These are phyloP conservation scores for Keithomyces neogunnii DNA, from an alignment of 2,329 filamentous ascomycete species.

Conservation along the genomic window DNA sequence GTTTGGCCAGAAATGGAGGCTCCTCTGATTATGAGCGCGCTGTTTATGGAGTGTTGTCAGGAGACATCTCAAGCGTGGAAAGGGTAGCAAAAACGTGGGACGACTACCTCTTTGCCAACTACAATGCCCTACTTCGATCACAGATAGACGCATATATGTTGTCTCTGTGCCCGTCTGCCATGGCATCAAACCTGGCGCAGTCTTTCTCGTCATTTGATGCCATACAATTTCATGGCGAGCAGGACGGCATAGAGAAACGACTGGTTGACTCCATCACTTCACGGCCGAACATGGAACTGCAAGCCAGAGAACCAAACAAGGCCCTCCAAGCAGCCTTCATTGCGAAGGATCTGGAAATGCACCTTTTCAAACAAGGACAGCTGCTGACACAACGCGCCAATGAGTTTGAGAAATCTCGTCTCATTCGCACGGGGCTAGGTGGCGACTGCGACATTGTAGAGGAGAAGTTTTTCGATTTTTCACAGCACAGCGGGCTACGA, in stretches of 20 bases:
- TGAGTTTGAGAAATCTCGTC: slow-evolving; percentile 15
- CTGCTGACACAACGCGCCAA: slow-evolving; percentile 19
- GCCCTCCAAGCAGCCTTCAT: slow-evolving; percentile 70
- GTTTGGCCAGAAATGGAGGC: slow-evolving; percentile 58
- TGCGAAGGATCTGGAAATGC: slow-evolving; percentile 48
- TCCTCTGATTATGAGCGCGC: slow-evolving; percentile 75
- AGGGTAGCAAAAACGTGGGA: slow-evolving; percentile 74
- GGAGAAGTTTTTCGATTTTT: slow-evolving; percentile 42
- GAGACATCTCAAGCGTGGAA: slow-evolving; percentile 71
- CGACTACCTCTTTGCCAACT: slow-evolving; percentile 78
- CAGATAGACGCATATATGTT: slow-evolving; percentile 70
- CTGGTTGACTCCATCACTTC: slow-evolving; percentile 54
- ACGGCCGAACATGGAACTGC: slow-evolving; percentile 44
- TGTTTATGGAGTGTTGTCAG: slow-evolving; percentile 83
- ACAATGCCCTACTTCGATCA: slow-evolving; percentile 74
- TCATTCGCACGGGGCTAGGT: slow-evolving; percentile 15
- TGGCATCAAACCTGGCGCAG: slow-evolving; percentile 44
- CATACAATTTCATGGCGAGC: slow-evolving; percentile 51
- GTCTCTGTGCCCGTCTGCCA: slow-evolving; percentile 42
- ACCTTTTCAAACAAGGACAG: slow-evolving; percentile 52
- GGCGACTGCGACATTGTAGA: slow-evolving; percentile 26
- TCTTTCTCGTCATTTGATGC: slow-evolving; percentile 58
- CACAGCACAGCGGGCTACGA: slow-evolving; percentile 57
- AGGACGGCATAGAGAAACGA: slow-evolving; percentile 41
- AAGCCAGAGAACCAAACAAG: slow-evolving; percentile 60